phyloP scores from a whole-genome alignment of 345 rosid species.

The Turnera subulata region DNA sequence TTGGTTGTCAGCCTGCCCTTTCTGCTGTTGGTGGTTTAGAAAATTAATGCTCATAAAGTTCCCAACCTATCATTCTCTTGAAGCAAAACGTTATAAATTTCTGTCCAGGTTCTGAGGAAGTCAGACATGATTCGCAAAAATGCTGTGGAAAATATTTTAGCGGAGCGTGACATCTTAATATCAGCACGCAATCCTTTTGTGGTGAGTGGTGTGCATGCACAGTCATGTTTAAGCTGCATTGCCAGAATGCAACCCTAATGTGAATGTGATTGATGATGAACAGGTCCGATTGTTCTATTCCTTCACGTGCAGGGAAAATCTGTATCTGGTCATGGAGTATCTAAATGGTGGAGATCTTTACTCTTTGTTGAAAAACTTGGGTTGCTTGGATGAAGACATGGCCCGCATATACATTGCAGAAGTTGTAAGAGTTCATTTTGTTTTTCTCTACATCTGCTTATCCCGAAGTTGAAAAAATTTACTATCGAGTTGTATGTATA shows the following conservation, averaged over 20 bases:
- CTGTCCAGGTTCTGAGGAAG: conserved; percentile 77
- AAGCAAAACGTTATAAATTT: conserved; percentile 7
- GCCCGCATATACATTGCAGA: conserved; percentile 88
- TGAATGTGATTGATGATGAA: conserved; percentile 28
- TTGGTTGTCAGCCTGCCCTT: too few relatives aligned
- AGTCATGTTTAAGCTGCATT: conserved; percentile 11
- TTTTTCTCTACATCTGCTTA: conserved; percentile 3
- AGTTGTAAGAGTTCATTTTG: conserved; percentile 57
- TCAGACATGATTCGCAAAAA: conserved; percentile 97
- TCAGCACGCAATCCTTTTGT: conserved; percentile 96
- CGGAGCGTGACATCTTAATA: conserved; percentile 90
- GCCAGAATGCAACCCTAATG: conserved; percentile 20
- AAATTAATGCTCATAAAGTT: too few relatives aligned
- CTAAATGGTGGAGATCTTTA: conserved; percentile 95
- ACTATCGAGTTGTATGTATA: conserved; percentile 31
- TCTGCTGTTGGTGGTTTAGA: too few relatives aligned
- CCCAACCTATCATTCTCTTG: conserved; percentile 3
- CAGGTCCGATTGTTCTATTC: conserved; percentile 99
- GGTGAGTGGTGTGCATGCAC: conserved; percentile 44
- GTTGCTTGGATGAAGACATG: conserved; percentile 95
- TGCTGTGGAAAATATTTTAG: conserved; percentile 94
- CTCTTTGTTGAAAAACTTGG: conserved; percentile 80
- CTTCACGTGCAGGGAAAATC: conserved; percentile 97
- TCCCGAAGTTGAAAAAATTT: conserved; percentile 16
- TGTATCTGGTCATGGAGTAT: conserved; percentile 97